A percentile compares a stretch with the other conserved stretches of the same genome.
Evolutionary conservation across 331 rosid genomes (phyloP).

Genomic region (Acacia concinna): DNA sequence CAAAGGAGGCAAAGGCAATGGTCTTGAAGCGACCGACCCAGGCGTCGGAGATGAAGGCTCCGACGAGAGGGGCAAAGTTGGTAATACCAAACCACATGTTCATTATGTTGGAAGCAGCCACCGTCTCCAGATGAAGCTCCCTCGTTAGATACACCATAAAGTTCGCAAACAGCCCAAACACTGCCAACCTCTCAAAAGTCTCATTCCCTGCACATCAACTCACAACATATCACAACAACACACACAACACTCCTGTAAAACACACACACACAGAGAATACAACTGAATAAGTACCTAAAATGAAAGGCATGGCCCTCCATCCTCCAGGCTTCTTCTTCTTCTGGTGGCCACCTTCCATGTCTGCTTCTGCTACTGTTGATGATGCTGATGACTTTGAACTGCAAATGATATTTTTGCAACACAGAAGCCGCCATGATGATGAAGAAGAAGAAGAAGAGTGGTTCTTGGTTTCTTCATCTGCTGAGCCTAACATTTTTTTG

Average conservation of each 20-base stretch:
- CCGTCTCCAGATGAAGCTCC: conserved; percentile 66
- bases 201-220: conserved; percentile 64
- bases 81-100: conserved; percentile 58
- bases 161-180: conserved; percentile 63
- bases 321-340: conserved; percentile 36
- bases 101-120: conserved; percentile 56
- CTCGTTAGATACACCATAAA: conserved; percentile 73
- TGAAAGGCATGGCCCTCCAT: conserved; percentile 47
- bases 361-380: background rate
- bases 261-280: background rate
- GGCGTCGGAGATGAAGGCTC: conserved; percentile 82
- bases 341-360: conserved; percentile 6
- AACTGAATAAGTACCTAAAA: conserved; percentile 30
- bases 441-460: background rate
- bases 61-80: conserved; percentile 60
- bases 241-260: background rate
- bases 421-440: background rate
- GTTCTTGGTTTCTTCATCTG: background rate
- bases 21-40: conserved; percentile 68
- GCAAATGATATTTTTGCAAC: conserved; percentile 23
- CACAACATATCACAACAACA: background rate
- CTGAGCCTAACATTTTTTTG: background rate
- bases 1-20: conserved; percentile 64
- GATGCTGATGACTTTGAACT: conserved; percentile 18
- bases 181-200: conserved; percentile 79